A percentile compares a stretch with the other conserved stretches of the same genome.
Evolutionary conservation across 2,329 filamentous ascomycete species (phyloP).

Genomic region (Aspergillus sp.): DNA sequence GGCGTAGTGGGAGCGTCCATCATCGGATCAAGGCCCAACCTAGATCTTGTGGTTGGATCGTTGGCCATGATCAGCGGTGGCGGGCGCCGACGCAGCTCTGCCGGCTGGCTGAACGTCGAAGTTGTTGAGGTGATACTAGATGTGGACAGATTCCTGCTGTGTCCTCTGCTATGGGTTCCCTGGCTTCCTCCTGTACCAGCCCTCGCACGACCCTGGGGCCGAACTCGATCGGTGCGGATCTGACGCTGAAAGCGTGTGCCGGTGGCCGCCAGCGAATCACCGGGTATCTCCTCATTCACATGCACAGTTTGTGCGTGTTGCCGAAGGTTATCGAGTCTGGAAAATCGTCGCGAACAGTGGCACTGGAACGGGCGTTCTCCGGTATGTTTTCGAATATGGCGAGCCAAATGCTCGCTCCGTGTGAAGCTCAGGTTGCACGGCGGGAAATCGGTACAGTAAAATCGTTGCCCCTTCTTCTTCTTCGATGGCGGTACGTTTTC

Average conservation of each 20-base stretch:
- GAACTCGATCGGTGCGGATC: slow-evolving; percentile 81
- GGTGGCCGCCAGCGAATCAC: slow-evolving; percentile 87
- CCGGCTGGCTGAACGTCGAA: slow-evolving; percentile 64
- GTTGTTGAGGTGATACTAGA: slow-evolving; percentile 80
- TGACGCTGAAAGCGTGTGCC: slow-evolving; percentile 91
- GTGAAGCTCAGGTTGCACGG: slow-evolving; percentile 95
- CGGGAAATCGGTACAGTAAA: slow-evolving; percentile 94
- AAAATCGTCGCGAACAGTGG: slow-evolving; percentile 90
- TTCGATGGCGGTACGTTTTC: slow-evolving; percentile 70
- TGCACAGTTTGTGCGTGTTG: slow-evolving; percentile 98
- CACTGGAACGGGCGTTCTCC: slow-evolving; percentile 96
- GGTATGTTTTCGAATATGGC: slow-evolving; percentile 98
- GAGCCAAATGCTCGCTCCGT: slow-evolving; percentile 87
- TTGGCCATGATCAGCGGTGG: slow-evolving; percentile 80
- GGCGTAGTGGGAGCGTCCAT: slow-evolving; percentile 67
- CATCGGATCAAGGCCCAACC: slow-evolving; percentile 46
- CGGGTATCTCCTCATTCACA: slow-evolving; percentile 94
- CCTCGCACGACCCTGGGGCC: slow-evolving; percentile 71
- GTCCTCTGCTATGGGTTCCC: slow-evolving; percentile 70
- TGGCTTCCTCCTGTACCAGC: slow-evolving; percentile 76
- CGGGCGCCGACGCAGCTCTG: slow-evolving; percentile 70
- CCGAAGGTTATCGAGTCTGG: slow-evolving; percentile 87
- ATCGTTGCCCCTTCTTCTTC: slow-evolving; percentile 95
- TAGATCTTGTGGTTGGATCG: slow-evolving; percentile 59
- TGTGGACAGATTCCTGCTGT: slow-evolving; percentile 80